Evolutionary conservation across 139 green algal species (phyloP).

Genomic region (Penium margaritaceum): DNA sequence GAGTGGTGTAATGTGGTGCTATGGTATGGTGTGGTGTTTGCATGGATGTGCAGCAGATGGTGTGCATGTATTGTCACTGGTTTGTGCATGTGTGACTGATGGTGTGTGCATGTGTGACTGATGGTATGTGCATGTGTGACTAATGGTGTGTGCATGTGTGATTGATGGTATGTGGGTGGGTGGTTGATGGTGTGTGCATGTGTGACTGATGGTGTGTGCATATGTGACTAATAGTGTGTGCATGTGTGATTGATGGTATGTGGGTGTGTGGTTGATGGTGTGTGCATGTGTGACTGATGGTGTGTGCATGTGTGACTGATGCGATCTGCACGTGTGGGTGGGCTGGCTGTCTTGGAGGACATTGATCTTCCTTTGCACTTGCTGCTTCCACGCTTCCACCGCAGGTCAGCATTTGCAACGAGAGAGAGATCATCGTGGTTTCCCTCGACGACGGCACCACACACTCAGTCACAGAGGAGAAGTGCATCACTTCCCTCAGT

Average conservation of each 20-base stretch:
- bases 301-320: too few species aligned
- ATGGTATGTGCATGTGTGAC: background rate
- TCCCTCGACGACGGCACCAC: conserved; percentile 53
- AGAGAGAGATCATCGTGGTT: conserved; percentile 55
- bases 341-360: conserved; percentile 53
- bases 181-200: background rate
- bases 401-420: too few species aligned
- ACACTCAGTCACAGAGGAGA: conserved; percentile 48
- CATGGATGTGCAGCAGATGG: too few species aligned
- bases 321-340: too few species aligned
- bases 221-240: too few species aligned
- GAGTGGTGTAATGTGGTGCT: too few species aligned
- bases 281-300: too few species aligned
- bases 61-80: too few species aligned
- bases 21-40: too few species aligned
- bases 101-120: background rate
- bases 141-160: background rate
- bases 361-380: conserved; percentile 54
- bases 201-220: background rate
- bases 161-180: background rate
- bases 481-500: conserved; percentile 56
- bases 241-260: too few species aligned
- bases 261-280: too few species aligned
- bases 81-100: background rate
- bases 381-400: conserved; percentile 46